Evolutionary conservation across 2,329 filamentous ascomycete genomes (phyloP).

Genomic region (Trichoderma sp.): DNA sequence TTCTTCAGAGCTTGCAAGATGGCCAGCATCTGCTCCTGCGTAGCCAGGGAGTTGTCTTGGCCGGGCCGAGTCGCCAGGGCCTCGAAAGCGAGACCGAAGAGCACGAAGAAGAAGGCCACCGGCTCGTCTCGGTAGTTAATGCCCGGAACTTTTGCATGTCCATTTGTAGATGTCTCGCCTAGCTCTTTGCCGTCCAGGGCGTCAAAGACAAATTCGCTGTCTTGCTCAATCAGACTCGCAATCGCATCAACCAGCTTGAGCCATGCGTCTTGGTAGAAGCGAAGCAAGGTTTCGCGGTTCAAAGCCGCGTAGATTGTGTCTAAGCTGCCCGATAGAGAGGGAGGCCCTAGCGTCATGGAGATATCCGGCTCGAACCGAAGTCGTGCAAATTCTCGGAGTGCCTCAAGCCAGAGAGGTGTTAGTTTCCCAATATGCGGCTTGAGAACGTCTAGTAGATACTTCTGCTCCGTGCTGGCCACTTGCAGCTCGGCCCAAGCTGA

Average conservation of each 20-base stretch:
- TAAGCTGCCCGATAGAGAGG: slow-evolving; percentile 79
- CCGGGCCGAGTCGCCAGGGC: slow-evolving; percentile 80
- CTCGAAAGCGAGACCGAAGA: slow-evolving; percentile 96
- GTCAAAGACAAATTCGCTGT: slow-evolving; percentile 97
- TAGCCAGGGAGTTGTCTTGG: slow-evolving; percentile 58
- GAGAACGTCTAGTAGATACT: slow-evolving; percentile 84
- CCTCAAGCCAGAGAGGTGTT: slow-evolving; percentile 92
- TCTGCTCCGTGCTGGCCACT: slow-evolving; percentile 90
- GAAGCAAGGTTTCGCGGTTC: slow-evolving; percentile 89
- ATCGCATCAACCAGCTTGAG: slow-evolving; percentile 96
- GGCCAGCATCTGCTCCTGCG: slow-evolving; percentile 79
- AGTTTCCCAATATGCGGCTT: slow-evolving; percentile 87
- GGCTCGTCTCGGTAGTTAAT: slow-evolving; percentile 99
- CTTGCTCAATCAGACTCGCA: slow-evolving; percentile 94
- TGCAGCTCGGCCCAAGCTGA: slow-evolving; percentile 97
- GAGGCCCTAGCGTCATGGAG: slow-evolving; percentile 82
- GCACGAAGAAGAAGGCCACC: slow-evolving; percentile 97
- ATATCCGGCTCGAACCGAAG: slow-evolving; percentile 96
- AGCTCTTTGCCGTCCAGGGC: slow-evolving; percentile 84
- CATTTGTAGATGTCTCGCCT: slow-evolving; percentile 52
- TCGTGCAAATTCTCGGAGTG: slow-evolving; percentile 88
- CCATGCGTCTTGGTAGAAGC: slow-evolving; percentile 98
- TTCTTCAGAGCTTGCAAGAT: slow-evolving; percentile 92
- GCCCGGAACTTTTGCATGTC: slow-evolving; percentile 66
- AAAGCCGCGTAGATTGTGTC: slow-evolving; percentile 94